Conservation (phyloP, 176 grass and related monocot genomes). For the Alopecurus myosuroides region DNA sequence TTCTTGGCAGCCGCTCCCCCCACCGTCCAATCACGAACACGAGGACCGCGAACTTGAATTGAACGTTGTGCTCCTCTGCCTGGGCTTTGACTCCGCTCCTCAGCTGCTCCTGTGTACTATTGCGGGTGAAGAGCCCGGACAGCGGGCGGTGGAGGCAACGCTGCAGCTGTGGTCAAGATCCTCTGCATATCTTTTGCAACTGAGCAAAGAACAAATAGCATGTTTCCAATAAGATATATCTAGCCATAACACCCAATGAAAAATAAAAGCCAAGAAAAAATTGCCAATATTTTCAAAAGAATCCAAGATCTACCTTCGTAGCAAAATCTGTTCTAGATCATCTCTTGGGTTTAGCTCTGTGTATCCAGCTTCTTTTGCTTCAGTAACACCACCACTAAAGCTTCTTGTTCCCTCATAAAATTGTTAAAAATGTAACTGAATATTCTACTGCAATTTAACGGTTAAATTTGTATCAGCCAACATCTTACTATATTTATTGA, state of each 20-base stretch:
- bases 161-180: no score
- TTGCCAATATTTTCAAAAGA: neutral
- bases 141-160: no score
- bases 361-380: slow-evolving; percentile 88
- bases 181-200: no score
- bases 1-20: no score
- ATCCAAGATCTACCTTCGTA: no score
- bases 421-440: slow-evolving; percentile 99
- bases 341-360: slow-evolving; percentile 96
- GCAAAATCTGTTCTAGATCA: slow-evolving; percentile 94
- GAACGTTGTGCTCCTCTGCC: no score
- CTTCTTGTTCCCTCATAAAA: slow-evolving; percentile 66
- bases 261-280: neutral
- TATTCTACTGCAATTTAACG: slow-evolving; percentile 63
- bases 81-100: no score
- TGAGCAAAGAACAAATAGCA: no score
- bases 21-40: no score
- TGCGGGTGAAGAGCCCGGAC: no score
- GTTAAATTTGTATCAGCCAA: slow-evolving; percentile 4
- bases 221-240: neutral
- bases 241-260: neutral
- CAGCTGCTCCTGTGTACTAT: no score
- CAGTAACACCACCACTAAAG: slow-evolving; percentile 84
- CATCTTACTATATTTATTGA: slow-evolving; percentile 1
- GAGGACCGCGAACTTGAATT: no score